These are phyloP conservation scores for Amoebophrya sp. DNA, from an alignment of 169 alveolate species.

Conservation along the genomic window DNA sequence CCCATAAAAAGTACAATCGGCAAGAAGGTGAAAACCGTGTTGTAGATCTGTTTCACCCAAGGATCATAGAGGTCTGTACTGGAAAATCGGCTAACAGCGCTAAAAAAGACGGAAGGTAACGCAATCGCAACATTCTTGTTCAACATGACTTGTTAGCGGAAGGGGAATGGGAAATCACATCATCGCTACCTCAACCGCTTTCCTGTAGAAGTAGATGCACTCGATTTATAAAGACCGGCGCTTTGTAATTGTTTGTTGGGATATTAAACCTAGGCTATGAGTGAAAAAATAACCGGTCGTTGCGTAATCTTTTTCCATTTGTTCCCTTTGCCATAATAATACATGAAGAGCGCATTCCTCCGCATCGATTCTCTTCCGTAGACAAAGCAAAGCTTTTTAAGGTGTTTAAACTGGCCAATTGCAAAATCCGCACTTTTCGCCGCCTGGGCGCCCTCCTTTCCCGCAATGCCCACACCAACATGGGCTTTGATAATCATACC, in stretches of 20 bases:
- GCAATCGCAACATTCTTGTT: slow-evolving; percentile 47
- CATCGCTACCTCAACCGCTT: too few species aligned
- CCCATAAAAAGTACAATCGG: slow-evolving; percentile 63
- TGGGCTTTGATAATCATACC: slow-evolving; percentile 95
- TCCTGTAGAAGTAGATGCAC: too few species aligned
- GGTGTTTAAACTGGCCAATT: slow-evolving; percentile 69
- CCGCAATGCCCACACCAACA: slow-evolving; percentile 94
- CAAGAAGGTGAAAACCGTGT: slow-evolving; percentile 60
- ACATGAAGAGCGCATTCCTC: slow-evolving; percentile 64
- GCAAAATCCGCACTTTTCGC: slow-evolving; percentile 75
- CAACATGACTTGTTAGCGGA: too few species aligned
- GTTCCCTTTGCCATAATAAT: too few species aligned
- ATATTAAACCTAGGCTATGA: slow-evolving; percentile 52
- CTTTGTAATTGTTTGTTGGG: too few species aligned
- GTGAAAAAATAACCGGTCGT: slow-evolving; percentile 53
- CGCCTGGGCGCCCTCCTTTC: slow-evolving; percentile 93
- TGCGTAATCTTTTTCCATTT: slow-evolving; percentile 56
- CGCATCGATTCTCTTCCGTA: slow-evolving; percentile 76
- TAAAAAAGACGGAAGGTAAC: slow-evolving; percentile 32
- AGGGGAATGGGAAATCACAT: too few species aligned
- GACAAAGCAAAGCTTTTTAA: slow-evolving; percentile 60
- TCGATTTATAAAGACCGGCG: too few species aligned
- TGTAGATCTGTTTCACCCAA: slow-evolving; percentile 63
- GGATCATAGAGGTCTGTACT: slow-evolving; percentile 64
- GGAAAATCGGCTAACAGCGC: slow-evolving; percentile 48